Percentiles rank a stretch among this genome's conserved stretches.
Conservation (phyloP, 2,329 filamentous ascomycete species). For the Tolypocladium tropicale region DNA sequence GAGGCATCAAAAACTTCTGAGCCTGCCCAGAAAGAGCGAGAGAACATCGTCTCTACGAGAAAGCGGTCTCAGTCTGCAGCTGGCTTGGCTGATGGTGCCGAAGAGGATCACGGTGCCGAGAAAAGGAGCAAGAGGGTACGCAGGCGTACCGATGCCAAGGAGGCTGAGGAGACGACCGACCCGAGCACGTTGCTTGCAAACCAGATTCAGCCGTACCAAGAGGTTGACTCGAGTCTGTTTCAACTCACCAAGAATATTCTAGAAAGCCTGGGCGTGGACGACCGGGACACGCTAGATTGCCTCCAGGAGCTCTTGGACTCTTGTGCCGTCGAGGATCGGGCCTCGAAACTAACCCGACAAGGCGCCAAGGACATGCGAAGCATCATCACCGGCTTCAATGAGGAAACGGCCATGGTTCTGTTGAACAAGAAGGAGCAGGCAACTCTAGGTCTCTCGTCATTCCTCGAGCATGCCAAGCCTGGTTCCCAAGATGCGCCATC, state of each 20-base stretch:
- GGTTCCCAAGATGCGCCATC: constrained; percentile 38
- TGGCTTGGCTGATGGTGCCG: constrained; percentile 42
- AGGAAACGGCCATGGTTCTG: constrained; percentile 42
- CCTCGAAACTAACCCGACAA: constrained; percentile 33
- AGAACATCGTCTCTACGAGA: constrained; percentile 32
- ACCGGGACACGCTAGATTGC: constrained; percentile 32
- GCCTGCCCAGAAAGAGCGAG: constrained; percentile 21
- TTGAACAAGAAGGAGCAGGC: constrained; percentile 42
- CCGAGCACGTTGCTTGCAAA: constrained; percentile 40
- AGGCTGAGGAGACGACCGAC: constrained; percentile 42
- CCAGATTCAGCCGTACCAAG: constrained; percentile 46
- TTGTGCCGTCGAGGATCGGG: constrained; percentile 39
- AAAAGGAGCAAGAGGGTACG: constrained; percentile 58
- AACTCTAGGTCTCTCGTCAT: constrained; percentile 46
- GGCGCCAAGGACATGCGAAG: constrained; percentile 39
- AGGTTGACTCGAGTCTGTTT: constrained; percentile 45
- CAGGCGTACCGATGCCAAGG: constrained; percentile 38
- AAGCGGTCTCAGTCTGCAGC: constrained; percentile 55
- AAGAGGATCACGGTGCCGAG: constrained; percentile 47
- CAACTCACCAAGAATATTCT: constrained; percentile 44
- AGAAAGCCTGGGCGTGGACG: constrained; percentile 43
- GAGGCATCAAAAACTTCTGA: constrained; percentile 17
- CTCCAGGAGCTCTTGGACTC: constrained; percentile 42
- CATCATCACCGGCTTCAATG: constrained; percentile 38
- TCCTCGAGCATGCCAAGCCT: constrained; percentile 53